Conservation (phyloP, 768 basidiomycete genomes). For the Lentinula aciculospora region DNA sequence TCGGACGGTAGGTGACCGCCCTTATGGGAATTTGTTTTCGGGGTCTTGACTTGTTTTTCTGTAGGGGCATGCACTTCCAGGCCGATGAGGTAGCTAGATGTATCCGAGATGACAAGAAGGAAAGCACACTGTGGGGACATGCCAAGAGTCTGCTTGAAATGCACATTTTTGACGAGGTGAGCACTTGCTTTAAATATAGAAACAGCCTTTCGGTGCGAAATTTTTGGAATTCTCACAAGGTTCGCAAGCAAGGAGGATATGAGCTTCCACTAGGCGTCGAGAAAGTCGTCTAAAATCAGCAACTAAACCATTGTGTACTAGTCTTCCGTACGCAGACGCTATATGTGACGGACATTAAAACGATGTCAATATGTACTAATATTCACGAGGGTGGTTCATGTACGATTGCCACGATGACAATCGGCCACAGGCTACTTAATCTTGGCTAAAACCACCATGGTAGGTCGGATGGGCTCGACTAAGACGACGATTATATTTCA, state of each 20-base stretch:
- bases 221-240: neutral
- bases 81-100: slow-evolving; percentile 86
- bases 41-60: neutral
- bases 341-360: no score
- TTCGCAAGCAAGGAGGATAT: slow-evolving; percentile 14
- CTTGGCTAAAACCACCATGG: no score
- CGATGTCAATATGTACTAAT: no score
- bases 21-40: no score
- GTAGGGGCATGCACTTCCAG: slow-evolving; percentile 74
- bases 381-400: no score
- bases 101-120: slow-evolving; percentile 62
- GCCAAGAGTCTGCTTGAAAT: slow-evolving; percentile 78
- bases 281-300: slow-evolving; percentile 4
- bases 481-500: no score
- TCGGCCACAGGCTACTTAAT: no score
- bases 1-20: slow-evolving; percentile 30
- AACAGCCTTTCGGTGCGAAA: neutral
- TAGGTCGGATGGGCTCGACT: no score
- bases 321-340: no score
- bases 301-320: neutral
- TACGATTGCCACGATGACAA: no score
- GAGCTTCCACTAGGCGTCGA: slow-evolving; percentile 14
- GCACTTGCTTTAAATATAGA: slow-evolving; percentile 4
- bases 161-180: slow-evolving; percentile 81
- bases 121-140: slow-evolving; percentile 73